phyloP scores from a whole-genome alignment of 2,329 filamentous ascomycete genomes.

The Rhinocladiella mackenziei region DNA sequence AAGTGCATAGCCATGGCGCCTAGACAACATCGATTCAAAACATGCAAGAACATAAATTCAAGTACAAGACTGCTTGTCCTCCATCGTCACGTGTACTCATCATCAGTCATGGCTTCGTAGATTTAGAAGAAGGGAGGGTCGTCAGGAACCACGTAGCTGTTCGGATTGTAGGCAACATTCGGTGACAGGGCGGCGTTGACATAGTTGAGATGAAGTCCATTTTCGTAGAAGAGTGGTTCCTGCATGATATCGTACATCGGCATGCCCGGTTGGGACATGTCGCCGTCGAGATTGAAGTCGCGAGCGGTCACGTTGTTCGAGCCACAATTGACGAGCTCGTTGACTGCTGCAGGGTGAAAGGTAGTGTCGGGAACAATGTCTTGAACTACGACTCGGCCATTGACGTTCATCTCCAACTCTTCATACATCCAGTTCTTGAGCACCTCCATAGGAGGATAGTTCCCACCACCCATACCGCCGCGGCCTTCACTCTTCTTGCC shows the following conservation, averaged over 20 bases:
- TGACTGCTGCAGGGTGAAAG: conserved; percentile 15
- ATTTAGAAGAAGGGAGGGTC: too few species aligned
- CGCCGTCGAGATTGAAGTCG: conserved; percentile 5
- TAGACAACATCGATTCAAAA: too few species aligned
- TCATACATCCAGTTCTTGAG: conserved; percentile 60
- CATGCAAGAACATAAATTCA: too few species aligned
- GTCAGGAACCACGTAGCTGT: too few species aligned
- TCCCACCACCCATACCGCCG: conserved; percentile 60
- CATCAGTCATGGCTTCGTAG: too few species aligned
- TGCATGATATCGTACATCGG: conserved; percentile 1
- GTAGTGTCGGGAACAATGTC: conserved; percentile 22
- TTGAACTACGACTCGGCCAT: conserved; percentile 23
- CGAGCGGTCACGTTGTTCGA: conserved; percentile 4
- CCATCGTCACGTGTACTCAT: too few species aligned
- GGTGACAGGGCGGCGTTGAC: conserved; percentile 1
- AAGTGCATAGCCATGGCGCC: too few species aligned
- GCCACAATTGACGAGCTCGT: conserved; percentile 13
- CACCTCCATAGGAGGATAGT: conserved; percentile 57
- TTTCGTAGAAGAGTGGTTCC: conserved; percentile 14
- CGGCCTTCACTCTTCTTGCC: conserved; percentile 57
- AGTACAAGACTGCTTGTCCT: too few species aligned
- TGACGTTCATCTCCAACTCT: conserved; percentile 45
- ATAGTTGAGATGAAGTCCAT: conserved; percentile 7
- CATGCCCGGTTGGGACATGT: conserved; percentile 7
- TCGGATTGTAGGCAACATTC: too few species aligned